phyloP scores from a whole-genome alignment of 257 asterid genomes.

The Gynochthodes officinalis region DNA sequence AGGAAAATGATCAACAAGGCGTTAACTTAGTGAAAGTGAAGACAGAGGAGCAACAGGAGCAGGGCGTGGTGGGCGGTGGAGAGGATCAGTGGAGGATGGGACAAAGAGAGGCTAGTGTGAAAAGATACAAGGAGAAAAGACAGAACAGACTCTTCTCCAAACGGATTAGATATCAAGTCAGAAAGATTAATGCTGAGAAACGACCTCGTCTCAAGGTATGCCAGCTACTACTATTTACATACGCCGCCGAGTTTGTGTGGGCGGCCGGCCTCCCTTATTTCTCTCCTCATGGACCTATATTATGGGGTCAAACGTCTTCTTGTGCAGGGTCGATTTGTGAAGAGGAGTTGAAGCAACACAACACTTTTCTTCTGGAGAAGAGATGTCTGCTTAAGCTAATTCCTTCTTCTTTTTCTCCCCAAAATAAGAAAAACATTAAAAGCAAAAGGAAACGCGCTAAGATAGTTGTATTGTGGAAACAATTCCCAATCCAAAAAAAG shows the following conservation, averaged over 20 bases:
- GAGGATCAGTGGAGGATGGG: conserved; percentile 23
- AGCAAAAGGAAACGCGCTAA: too few species aligned
- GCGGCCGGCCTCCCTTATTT: too few species aligned
- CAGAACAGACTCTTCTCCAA: conserved; percentile 72
- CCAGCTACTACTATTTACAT: too few species aligned
- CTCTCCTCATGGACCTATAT: too few species aligned
- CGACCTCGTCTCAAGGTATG: conserved; percentile 92
- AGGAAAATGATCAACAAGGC: conserved; percentile 6
- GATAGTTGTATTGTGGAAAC: too few species aligned
- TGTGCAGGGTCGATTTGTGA: conserved; percentile 86
- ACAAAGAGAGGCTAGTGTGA: conserved; percentile 71
- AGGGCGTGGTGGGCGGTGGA: neutral
- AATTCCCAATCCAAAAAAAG: too few species aligned
- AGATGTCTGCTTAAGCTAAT: too few species aligned
- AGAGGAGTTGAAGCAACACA: conserved; percentile 44
- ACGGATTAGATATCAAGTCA: conserved; percentile 71
- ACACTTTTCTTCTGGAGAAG: neutral
- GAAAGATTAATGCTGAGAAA: conserved; percentile 84
- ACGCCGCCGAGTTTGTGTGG: too few species aligned
- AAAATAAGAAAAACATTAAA: too few species aligned
- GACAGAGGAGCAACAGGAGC: conserved; percentile 20
- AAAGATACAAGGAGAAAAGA: conserved; percentile 87
- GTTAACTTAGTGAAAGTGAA: conserved; percentile 12
- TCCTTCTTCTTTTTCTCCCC: too few species aligned
- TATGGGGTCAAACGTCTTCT: too few species aligned